Conservation (phyloP, 306 rosid species). For the Acmispon strigosus region DNA sequence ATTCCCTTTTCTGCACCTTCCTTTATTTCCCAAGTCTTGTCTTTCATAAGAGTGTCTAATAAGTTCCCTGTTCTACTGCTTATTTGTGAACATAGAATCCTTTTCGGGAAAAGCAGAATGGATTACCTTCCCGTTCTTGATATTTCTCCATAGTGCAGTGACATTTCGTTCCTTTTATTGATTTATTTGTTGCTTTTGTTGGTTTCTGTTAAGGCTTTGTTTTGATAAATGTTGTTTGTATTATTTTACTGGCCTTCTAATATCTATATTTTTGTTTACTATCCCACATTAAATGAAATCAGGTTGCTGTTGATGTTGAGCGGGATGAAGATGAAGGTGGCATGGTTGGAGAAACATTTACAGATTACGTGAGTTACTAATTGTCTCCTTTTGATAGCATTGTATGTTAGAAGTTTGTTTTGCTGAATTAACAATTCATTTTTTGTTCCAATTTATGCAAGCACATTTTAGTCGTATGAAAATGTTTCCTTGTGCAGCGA, state of each 20-base stretch:
- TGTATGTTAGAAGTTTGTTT: slow-evolving; percentile 11
- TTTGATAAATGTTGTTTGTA: slow-evolving; percentile 3
- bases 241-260: not conserved
- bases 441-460: slow-evolving; percentile 23
- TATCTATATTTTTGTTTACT: not conserved
- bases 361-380: slow-evolving; percentile 79
- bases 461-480: slow-evolving; percentile 15
- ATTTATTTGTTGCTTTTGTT: not conserved
- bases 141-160: not conserved
- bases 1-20: too few relatives aligned
- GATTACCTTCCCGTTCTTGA: not conserved
- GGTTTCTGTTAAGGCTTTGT: not conserved
- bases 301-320: slow-evolving; percentile 98
- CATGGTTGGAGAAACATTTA: slow-evolving; percentile 86
- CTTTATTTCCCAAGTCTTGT: too few relatives aligned
- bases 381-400: slow-evolving; percentile 1
- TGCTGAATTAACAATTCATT: slow-evolving; percentile 8
- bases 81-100: not conserved
- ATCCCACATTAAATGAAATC: slow-evolving; percentile 23
- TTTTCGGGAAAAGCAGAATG: not conserved
- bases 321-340: slow-evolving; percentile 99
- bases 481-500: slow-evolving; percentile 52
- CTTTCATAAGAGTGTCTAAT: too few relatives aligned
- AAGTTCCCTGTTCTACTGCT: too few relatives aligned
- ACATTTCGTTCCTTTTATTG: slow-evolving; percentile 12